Base-by-base conservation (phyloP, 352 stramenopile genomes). In the Globisporangium abappressorium region DNA sequence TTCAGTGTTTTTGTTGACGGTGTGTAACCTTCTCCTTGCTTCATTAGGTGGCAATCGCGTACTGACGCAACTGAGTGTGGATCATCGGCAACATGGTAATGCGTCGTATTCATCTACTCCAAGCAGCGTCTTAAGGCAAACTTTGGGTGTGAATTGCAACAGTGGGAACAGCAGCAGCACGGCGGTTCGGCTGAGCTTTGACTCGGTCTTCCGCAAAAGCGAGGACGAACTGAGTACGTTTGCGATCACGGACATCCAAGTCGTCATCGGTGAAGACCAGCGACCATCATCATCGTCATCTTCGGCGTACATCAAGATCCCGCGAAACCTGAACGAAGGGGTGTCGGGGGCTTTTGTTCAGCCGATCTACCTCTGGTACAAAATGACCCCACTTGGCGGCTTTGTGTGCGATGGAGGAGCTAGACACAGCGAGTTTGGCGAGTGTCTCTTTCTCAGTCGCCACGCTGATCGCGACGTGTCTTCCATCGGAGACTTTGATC, bases 371-470 rank as follows among this genome's bases (percentile, higher is more conserved):
- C 54, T 95, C 22, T 86, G 71, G 53, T 95, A 93, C 75, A 71
- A 62, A 26, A 12, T 91, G 7, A 55, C 72, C 30, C 77, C 83
- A 33, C 57, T 93, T 14, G 83, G 77, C 18, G 81, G 78, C 2
- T 93, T 93, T 70, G 69, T 75, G 51, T 95, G 87, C 60, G 38
- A 84, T 57, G 73, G 66, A 2, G 63, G 73, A 28, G 62, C 66
- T 8, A 60, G 71, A 24, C 80, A 92, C 49, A 88, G 84, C 36
- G 73, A 80, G 1, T 87, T 91, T 66, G 84, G 83, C 8, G 81
- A 88, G 49, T 95, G 87, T 36, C 67, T 95, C 30, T 95, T 95
- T 70, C 68, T 71, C 0, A 65, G 70, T 43, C 82, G 81, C 41
- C 80, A 87, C 67, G 64, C 46, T 12, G 26, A 36, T 12, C 28